These are phyloP conservation scores for Ascochyta lentis DNA, from an alignment of 2,329 filamentous ascomycete genomes.

Conservation along the genomic window DNA sequence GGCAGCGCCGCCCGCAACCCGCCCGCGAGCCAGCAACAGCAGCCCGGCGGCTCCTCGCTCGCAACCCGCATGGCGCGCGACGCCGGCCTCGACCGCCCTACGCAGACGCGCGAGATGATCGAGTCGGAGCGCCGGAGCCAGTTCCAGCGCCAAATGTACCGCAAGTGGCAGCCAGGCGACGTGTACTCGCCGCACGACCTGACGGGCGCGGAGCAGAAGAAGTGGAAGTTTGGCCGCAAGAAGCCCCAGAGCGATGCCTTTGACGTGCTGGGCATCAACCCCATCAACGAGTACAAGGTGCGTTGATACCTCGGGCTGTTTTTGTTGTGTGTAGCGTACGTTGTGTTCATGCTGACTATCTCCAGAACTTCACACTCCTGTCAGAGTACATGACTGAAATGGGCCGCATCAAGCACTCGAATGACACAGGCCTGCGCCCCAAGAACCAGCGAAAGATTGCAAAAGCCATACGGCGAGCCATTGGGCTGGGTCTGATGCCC, in stretches of 20 bases:
- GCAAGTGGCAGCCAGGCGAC: slow-evolving; percentile 79
- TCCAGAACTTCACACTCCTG: slow-evolving; percentile 88
- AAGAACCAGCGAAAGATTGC: slow-evolving; percentile 93
- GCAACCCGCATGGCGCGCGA: slow-evolving; percentile 27
- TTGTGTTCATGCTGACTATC: too few species aligned
- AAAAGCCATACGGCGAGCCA: slow-evolving; percentile 86
- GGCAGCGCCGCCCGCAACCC: slow-evolving; percentile 19
- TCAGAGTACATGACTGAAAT: slow-evolving; percentile 85
- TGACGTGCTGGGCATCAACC: slow-evolving; percentile 79
- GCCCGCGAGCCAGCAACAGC: slow-evolving; percentile 3
- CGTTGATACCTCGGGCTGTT: slow-evolving; percentile 20
- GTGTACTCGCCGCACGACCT: slow-evolving; percentile 92
- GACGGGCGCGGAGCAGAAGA: slow-evolving; percentile 76
- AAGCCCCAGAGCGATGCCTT: slow-evolving; percentile 71
- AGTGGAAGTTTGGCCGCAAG: slow-evolving; percentile 69
- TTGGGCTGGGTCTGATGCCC: slow-evolving; percentile 91
- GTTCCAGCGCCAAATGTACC: slow-evolving; percentile 69
- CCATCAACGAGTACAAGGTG: slow-evolving; percentile 87
- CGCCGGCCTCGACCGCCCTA: slow-evolving; percentile 29
- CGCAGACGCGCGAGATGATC: slow-evolving; percentile 30
- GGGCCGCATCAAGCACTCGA: slow-evolving; percentile 82
- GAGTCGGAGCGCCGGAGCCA: slow-evolving; percentile 50
- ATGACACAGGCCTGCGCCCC: slow-evolving; percentile 77
- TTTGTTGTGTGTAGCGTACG: too few species aligned
- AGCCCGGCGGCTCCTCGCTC: slow-evolving; percentile 7